phyloP scores from a whole-genome alignment of 148 eudicot species.

The Simmondsia chinensis region DNA sequence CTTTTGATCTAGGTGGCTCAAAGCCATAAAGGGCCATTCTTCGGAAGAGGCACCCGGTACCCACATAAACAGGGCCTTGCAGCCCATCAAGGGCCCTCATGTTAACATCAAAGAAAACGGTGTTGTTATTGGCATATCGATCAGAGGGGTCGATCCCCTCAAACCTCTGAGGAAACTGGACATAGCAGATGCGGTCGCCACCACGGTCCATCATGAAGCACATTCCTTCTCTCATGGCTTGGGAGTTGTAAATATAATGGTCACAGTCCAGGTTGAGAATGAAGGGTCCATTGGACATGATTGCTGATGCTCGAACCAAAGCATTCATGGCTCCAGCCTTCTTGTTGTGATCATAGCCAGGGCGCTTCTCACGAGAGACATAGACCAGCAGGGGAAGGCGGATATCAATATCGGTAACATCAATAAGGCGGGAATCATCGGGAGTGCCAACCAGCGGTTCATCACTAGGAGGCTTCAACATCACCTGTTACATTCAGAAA shows the following conservation, averaged over 20 bases:
- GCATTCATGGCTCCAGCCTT: slow-evolving; percentile 98
- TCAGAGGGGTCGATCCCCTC: slow-evolving; percentile 85
- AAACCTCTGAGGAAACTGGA: slow-evolving; percentile 81
- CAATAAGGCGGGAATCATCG: slow-evolving; percentile 42
- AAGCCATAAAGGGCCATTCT: slow-evolving; percentile 85
- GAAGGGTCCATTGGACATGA: slow-evolving; percentile 89
- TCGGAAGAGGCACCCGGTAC: slow-evolving; percentile 88
- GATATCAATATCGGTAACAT: slow-evolving; percentile 66
- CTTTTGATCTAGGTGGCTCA: slow-evolving; percentile 82
- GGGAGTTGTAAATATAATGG: slow-evolving; percentile 81
- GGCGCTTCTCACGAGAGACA: slow-evolving; percentile 82
- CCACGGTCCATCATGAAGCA: slow-evolving; percentile 94
- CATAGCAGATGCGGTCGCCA: slow-evolving; percentile 81
- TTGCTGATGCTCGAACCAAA: slow-evolving; percentile 81
- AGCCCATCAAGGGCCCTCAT: slow-evolving; percentile 94
- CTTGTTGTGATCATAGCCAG: slow-evolving; percentile 94
- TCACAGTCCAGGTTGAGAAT: slow-evolving; percentile 82
- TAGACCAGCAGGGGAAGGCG: slow-evolving; percentile 93
- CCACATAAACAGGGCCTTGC: slow-evolving; percentile 92
- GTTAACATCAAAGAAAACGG: slow-evolving; percentile 91
- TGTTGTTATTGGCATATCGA: slow-evolving; percentile 88
- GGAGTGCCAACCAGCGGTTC: slow-evolving; percentile 46
- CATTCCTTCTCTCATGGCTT: slow-evolving; percentile 89
- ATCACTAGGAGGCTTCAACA: slow-evolving; percentile 86
- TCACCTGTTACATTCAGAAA: slow-evolving; percentile 46